Percentiles rank a stretch among this genome's conserved stretches.
Conservation (phyloP, 768 basidiomycete genomes). For the Saitozyma sp. region DNA sequence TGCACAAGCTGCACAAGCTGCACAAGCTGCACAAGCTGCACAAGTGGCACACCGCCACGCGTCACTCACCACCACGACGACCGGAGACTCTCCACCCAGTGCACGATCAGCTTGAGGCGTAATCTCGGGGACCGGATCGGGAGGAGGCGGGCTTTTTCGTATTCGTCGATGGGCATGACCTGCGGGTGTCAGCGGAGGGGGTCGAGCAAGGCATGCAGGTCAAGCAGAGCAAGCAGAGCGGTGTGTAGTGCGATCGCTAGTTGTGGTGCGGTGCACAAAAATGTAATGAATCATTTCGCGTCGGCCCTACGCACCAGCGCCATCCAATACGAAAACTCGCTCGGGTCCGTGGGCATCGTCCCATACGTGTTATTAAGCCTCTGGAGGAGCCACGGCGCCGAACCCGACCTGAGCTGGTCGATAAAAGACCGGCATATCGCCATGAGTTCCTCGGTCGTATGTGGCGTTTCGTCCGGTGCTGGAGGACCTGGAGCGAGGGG, state of each 20-base stretch:
- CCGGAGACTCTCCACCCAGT: conserved; percentile 83
- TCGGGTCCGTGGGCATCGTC: conserved; percentile 69
- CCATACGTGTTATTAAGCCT: conserved; percentile 77
- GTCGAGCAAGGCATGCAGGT: background rate
- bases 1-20: too few relatives aligned
- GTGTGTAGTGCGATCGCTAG: background rate
- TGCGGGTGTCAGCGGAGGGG: conserved; percentile 26
- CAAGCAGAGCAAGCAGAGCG: background rate
- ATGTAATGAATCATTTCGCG: background rate
- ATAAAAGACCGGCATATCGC: conserved; percentile 65
- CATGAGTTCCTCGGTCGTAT: conserved; percentile 63
- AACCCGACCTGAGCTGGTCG: conserved; percentile 64
- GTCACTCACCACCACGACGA: conserved; percentile 51
- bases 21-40: too few relatives aligned
- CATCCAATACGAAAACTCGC: conserved; percentile 83
- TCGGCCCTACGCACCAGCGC: conserved; percentile 61
- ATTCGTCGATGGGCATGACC: conserved; percentile 85
- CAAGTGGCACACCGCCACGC: too few relatives aligned
- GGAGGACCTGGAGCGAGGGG: background rate
- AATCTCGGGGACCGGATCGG: conserved; percentile 73
- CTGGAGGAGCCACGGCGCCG: conserved; percentile 91
- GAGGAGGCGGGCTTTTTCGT: conserved; percentile 77
- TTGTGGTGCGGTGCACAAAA: background rate
- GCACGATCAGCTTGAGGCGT: conserved; percentile 78
- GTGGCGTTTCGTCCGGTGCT: conserved; percentile 27